Base-by-base conservation (phyloP, 2,329 filamentous ascomycete species). In the Fusarium newnesense region DNA sequence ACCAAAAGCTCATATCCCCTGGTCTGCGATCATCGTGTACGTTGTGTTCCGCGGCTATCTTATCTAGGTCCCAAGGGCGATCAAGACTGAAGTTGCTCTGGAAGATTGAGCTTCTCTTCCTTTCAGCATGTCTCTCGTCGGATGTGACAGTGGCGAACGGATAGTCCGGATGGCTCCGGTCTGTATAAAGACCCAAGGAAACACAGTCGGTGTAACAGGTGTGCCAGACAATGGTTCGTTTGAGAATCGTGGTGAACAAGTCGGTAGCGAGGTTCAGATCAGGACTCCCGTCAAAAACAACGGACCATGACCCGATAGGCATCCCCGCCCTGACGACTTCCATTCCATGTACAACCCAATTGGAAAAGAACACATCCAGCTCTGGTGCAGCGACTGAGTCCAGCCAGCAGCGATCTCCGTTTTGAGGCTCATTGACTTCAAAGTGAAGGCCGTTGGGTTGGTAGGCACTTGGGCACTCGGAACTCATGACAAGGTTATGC, bases 41-140 rank as follows among this genome's bases (percentile, higher is more conserved):
- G 3, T 37, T 16, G 18, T 21, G 0, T 6, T 52, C 6, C 15
- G 59, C 56, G 15, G 37, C n/a, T 7, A 72, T 30, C 12, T 52
- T 19, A 8, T 47, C 32, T 9, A 54, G 43, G 13, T 70, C 30
- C 57, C 65, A 64, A 6, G 47, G 21, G 11, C 46, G 52, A 34
- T 53, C 28, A 5, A 62, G 36, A 11, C 43, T 59, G 32, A 70
- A 70, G 19, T 73, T 73, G 40, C 54, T 60, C 9, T 32, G 42
- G 1, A 69, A 24, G 13, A 68, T 28, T 5, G 59, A 61, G 5
- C 50, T 37, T 37, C 60, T n/a, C 3, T 32, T 19, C 0, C 19
- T 1, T 6, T 50, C 46, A 19, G n/a, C 9, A 4, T 53, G 6
- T 36, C 2, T 32, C 18, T 12, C 36, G 4, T 37, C 18, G 3